Percentiles rank a stretch among this genome's conserved stretches.
Conservation (phyloP, 805 yeast species). For the Pichia thaimueangensis region DNA sequence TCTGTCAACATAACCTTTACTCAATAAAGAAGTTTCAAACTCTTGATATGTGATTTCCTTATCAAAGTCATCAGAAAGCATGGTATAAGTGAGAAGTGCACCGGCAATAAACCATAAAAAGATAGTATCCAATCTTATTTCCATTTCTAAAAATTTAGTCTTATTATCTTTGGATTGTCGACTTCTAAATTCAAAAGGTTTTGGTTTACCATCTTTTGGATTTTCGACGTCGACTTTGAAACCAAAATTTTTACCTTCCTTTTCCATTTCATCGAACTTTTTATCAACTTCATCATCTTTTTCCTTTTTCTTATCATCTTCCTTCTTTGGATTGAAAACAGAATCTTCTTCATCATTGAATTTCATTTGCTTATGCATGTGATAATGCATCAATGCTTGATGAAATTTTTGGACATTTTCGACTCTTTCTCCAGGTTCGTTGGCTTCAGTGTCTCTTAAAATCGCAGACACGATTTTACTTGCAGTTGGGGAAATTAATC, state of each 20-base stretch:
- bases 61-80: conserved; percentile 20
- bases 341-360: conserved; percentile 18
- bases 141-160: conserved; percentile 15
- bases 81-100: conserved; percentile 17
- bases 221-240: conserved; percentile 8
- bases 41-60: conserved; percentile 51
- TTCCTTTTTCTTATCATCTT: neutral
- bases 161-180: conserved; percentile 12
- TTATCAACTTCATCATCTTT: neutral
- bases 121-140: conserved; percentile 18
- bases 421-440: conserved; percentile 25
- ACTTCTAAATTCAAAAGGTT: conserved; percentile 8
- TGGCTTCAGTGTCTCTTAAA: conserved; percentile 22
- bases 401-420: conserved; percentile 28
- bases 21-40: conserved; percentile 72
- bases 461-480: conserved; percentile 24
- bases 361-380: conserved; percentile 24
- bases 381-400: conserved; percentile 26
- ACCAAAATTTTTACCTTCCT: conserved; percentile 7
- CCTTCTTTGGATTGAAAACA: conserved; percentile 21
- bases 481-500: conserved; percentile 26
- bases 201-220: conserved; percentile 6
- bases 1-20: conserved; percentile 69
- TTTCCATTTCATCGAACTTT: conserved; percentile 3
- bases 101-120: conserved; percentile 20